Conservation (phyloP, 2,329 filamentous ascomycete species). For the Fusarium sp. region DNA sequence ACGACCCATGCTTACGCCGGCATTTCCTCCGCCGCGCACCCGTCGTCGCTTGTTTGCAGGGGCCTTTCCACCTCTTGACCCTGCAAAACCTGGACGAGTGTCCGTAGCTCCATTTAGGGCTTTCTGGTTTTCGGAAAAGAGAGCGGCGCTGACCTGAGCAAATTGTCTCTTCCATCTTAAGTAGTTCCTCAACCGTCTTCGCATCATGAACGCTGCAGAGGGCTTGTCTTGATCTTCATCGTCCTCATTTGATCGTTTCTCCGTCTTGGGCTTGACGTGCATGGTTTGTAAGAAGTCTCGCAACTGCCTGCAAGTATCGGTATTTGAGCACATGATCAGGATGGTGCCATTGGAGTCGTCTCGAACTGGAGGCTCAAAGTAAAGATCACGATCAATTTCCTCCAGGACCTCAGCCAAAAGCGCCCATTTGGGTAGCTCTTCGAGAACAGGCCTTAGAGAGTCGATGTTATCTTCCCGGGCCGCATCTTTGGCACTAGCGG, state of each 20-base stretch:
- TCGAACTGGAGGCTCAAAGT: slow-evolving; percentile 79
- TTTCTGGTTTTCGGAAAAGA: slow-evolving; percentile 84
- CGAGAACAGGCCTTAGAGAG: slow-evolving; percentile 81
- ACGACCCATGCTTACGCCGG: slow-evolving; percentile 67
- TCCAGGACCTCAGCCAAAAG: slow-evolving; percentile 89
- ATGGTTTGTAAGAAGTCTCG: slow-evolving; percentile 92
- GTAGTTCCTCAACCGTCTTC: slow-evolving; percentile 85
- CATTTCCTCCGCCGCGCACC: slow-evolving; percentile 79
- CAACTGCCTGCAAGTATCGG: slow-evolving; percentile 85
- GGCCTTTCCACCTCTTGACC: slow-evolving; percentile 66
- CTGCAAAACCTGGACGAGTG: slow-evolving; percentile 56
- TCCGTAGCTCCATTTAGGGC: slow-evolving; percentile 75
- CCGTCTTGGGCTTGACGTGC: slow-evolving; percentile 72
- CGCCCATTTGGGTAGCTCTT: slow-evolving; percentile 95
- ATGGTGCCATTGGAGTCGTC: slow-evolving; percentile 93
- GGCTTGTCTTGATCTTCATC: slow-evolving; percentile 68
- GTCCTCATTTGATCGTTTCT: slow-evolving; percentile 54
- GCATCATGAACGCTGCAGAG: slow-evolving; percentile 89
- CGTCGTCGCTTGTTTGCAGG: slow-evolving; percentile 88
- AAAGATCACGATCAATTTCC: slow-evolving; percentile 91
- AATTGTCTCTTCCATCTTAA: slow-evolving; percentile 92
- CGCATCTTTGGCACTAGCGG: slow-evolving; percentile 68
- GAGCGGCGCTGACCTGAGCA: slow-evolving; percentile 80
- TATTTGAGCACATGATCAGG: slow-evolving; percentile 93
- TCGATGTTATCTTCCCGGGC: slow-evolving; percentile 61